phyloP scores from a whole-genome alignment of 2,329 filamentous ascomycete genomes.

The Ciborinia camelliae region DNA sequence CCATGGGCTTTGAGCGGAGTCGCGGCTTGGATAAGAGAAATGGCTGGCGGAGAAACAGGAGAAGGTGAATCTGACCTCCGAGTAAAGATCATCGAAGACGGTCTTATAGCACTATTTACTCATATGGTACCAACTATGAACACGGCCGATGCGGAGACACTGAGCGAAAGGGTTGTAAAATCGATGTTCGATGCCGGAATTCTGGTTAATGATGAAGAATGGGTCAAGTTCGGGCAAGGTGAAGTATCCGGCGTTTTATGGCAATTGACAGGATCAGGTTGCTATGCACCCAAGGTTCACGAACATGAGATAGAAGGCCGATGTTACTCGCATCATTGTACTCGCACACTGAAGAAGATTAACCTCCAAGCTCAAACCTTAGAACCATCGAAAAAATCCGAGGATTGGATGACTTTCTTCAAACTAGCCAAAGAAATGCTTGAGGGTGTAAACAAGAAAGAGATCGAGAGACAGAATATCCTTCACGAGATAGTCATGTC shows the following conservation, averaged over 20 bases:
- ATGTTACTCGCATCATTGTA: conserved; percentile 93
- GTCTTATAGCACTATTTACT: conserved; percentile 83
- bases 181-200: conserved; percentile 77
- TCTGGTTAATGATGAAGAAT: conserved; percentile 87
- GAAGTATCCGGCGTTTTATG: conserved; percentile 85
- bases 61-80: conserved; percentile 88
- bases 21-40: conserved; percentile 77
- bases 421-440: conserved; percentile 74
- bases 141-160: conserved; percentile 87
- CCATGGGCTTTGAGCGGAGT: conserved; percentile 94
- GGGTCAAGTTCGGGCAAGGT: conserved; percentile 86
- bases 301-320: conserved; percentile 60
- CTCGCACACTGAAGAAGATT: conserved; percentile 89
- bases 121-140: conserved; percentile 98
- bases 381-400: conserved; percentile 61
- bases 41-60: conserved; percentile 53
- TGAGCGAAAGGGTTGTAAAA: conserved; percentile 73
- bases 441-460: conserved; percentile 72
- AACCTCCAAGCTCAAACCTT: conserved; percentile 73
- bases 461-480: conserved; percentile 89
- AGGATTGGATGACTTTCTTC: conserved; percentile 91
- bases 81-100: conserved; percentile 80
- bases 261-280: conserved; percentile 87
- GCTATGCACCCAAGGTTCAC: conserved; percentile 84
- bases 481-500: conserved; percentile 93